phyloP scores from a whole-genome alignment of 345 rosid species.

The Aquilaria malaccensis region DNA sequence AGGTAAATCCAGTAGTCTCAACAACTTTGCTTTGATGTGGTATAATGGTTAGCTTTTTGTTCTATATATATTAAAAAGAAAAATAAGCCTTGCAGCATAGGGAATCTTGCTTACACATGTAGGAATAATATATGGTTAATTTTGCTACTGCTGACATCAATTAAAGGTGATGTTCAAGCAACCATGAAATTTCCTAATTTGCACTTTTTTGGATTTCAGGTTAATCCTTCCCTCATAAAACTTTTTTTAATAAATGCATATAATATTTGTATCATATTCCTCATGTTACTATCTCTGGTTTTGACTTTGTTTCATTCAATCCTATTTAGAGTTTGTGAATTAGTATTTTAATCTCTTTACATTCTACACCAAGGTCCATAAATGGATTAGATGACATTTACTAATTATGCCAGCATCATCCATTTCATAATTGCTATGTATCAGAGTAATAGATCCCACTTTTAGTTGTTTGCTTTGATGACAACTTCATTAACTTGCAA shows the following conservation, averaged over 20 bases:
- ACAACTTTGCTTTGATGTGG: conserved; percentile 68
- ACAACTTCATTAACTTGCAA: too few relatives aligned
- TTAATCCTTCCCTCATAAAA: conserved; percentile 14
- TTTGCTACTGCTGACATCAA: conserved; percentile 47
- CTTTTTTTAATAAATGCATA: neutral
- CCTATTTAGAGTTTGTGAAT: neutral
- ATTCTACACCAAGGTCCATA: too few relatives aligned
- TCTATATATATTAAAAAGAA: neutral
- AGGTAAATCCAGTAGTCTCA: conserved; percentile 61
- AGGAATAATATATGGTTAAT: conserved; percentile 49
- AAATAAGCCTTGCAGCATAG: neutral
- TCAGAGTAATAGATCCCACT: too few relatives aligned
- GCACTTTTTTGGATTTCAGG: conserved; percentile 53
- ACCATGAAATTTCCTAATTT: conserved; percentile 45
- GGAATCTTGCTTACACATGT: conserved; percentile 5
- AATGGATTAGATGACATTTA: too few relatives aligned
- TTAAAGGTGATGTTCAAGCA: conserved; percentile 47
- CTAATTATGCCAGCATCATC: too few relatives aligned
- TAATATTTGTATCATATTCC: neutral
- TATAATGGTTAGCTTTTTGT: conserved; percentile 41
- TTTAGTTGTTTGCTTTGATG: too few relatives aligned
- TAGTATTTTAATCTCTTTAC: neutral
- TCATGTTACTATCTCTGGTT: neutral
- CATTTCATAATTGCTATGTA: too few relatives aligned
- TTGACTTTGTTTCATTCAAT: conserved; percentile 1